Evolutionary conservation across 495 filamentous ascomycete species (phyloP).

Genomic region (Penicillium fimorum): DNA sequence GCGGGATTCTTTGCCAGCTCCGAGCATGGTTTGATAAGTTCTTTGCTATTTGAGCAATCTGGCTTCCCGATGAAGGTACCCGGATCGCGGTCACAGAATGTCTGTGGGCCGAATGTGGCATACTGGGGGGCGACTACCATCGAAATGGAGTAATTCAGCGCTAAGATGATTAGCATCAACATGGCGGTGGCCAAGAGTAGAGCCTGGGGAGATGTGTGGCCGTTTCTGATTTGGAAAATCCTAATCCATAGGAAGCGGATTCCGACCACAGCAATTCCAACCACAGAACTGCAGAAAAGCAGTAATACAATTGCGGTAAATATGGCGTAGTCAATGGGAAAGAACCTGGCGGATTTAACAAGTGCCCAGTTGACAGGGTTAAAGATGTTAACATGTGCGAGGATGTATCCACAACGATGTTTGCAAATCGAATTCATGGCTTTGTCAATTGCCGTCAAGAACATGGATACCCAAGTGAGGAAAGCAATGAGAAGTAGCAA

Average conservation of each 20-base stretch:
- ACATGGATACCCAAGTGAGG: slow-evolving; percentile 84
- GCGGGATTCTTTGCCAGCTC: slow-evolving; percentile 61
- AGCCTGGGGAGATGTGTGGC: slow-evolving; percentile 87
- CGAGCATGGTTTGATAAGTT: slow-evolving; percentile 76
- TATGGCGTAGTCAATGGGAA: slow-evolving; percentile 89
- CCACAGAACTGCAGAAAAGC: slow-evolving; percentile 81
- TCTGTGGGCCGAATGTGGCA: slow-evolving; percentile 90
- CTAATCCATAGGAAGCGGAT: slow-evolving; percentile 95
- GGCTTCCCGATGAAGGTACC: slow-evolving; percentile 57
- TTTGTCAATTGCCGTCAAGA: slow-evolving; percentile 94
- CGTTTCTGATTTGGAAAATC: slow-evolving; percentile 84
- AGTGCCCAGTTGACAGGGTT: slow-evolving; percentile 93
- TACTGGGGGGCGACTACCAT: slow-evolving; percentile 95
- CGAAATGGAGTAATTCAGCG: slow-evolving; percentile 84
- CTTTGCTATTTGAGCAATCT: slow-evolving; percentile 73
- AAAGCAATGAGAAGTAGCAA: slow-evolving; percentile 68
- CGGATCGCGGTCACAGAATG: slow-evolving; percentile 73
- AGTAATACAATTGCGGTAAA: slow-evolving; percentile 80
- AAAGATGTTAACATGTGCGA: slow-evolving; percentile 88
- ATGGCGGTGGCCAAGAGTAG: slow-evolving; percentile 88
- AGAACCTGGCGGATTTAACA: slow-evolving; percentile 74
- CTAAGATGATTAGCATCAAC: slow-evolving; percentile 82
- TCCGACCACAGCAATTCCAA: slow-evolving; percentile 80
- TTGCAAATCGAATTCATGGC: slow-evolving; percentile 92
- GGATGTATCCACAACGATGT: slow-evolving; percentile 84